These are phyloP conservation scores for Meira nashicola DNA, from an alignment of 1,284 basidiomycete genomes.

Conservation along the genomic window DNA sequence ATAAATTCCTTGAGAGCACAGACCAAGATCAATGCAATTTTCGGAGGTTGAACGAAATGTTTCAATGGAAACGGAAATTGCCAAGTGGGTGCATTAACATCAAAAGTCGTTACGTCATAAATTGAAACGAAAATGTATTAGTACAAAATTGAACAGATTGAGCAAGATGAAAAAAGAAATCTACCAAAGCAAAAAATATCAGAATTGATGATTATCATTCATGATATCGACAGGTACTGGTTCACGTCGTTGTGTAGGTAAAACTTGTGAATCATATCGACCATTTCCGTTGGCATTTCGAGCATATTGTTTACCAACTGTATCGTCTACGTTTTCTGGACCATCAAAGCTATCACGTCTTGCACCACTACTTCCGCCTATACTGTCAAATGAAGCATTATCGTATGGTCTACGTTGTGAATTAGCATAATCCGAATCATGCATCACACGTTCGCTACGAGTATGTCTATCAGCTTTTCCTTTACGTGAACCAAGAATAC, in stretches of 20 bases:
- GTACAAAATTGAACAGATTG: neutral
- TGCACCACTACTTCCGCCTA: conserved; percentile 1
- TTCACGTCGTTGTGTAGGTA: neutral
- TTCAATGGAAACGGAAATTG: no score
- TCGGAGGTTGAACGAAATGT: no score
- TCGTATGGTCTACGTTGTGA: conserved; percentile 2
- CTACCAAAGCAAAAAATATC: no score
- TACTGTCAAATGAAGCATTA: conserved; percentile 9
- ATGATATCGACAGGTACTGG: conserved; percentile 8
- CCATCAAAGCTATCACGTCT: conserved; percentile 17
- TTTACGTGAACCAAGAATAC: conserved; percentile 12
- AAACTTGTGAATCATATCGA: neutral
- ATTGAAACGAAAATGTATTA: no score
- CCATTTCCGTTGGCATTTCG: neutral
- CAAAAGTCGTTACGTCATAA: no score
- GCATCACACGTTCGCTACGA: conserved; percentile 13
- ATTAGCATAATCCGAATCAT: conserved; percentile 5
- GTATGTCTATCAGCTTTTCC: conserved; percentile 16
- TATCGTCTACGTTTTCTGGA: conserved; percentile 18
- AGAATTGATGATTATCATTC: conserved; percentile 10
- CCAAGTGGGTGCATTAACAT: no score
- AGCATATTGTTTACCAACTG: conserved; percentile 1
- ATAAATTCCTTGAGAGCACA: no score
- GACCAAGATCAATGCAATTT: no score
- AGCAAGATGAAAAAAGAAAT: neutral